Base-by-base conservation (phyloP, 148 eudicot species). In the Arctostaphylos glauca region DNA sequence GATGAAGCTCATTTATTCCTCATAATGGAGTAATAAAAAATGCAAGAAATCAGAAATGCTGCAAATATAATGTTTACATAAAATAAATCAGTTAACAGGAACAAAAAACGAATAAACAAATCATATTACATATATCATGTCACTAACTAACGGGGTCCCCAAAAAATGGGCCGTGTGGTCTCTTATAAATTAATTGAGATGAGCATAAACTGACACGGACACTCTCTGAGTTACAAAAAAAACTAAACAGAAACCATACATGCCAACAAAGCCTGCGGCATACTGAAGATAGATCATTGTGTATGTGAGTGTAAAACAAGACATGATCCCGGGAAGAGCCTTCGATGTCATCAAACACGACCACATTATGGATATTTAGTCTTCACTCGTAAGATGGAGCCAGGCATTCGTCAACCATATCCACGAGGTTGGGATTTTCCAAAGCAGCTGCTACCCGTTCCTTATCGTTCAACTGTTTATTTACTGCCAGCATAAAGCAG, bases 391-490 rank as follows among this genome's bases (percentile, higher is more conserved):
- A 95, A 2, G 98, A 86, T 79, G 98, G 97, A 50, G 94, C 95
- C 60, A 96, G 84, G 81, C 99, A 96, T 76, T 96, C 98, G 21
- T 96, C 94, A 16, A 96, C 97, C 94, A 96, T 94, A 15, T 93
- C 94, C 44, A 91, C 91, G 16, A 96, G 98, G 86, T 93, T 92
- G 0, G 97, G 99, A 84, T 93, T 96, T 84, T 96, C 98, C 90
- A 96, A 82, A 10, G 98, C 98, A 44, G 98, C 98, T 64, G 98
- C 98, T 19, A 96, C 95, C 23, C 98, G 90, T 87, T 96, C 98
- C 87, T 96, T 96, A 79, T 96, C 98, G 53, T 94, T 96, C 92
- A 96, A 89, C 86, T 96, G 98, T 83, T 96, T 95, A 85, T 95
- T 95, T 44, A 95, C 98, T 95, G 94, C 84, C 74, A 81, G 53